phyloP scores from a whole-genome alignment of 257 asterid species.

The Solanum sitiens region DNA sequence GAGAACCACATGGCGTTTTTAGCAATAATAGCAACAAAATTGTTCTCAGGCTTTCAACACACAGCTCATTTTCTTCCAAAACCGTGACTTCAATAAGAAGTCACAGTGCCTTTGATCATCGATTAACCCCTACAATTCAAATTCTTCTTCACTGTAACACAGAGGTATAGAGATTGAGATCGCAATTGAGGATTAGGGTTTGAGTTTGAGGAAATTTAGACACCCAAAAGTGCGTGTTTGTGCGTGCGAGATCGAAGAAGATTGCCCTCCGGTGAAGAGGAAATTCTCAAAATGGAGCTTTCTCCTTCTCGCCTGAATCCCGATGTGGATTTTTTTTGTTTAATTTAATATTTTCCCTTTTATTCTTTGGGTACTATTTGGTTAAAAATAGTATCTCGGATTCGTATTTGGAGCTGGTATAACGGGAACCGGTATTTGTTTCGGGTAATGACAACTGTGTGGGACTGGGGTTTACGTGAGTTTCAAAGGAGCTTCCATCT shows the following conservation, averaged over 20 bases:
- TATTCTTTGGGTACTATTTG: background rate
- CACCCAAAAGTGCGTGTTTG: background rate
- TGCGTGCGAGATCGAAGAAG: background rate
- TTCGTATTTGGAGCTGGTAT: background rate
- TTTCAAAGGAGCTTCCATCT: background rate
- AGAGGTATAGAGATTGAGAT: background rate
- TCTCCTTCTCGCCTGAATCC: background rate
- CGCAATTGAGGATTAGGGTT: background rate
- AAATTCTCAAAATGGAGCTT: background rate
- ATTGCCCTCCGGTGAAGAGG: background rate
- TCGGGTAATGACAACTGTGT: background rate
- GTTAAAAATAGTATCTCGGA: background rate
- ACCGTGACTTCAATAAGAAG: background rate
- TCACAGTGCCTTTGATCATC: background rate
- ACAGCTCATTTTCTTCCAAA: background rate
- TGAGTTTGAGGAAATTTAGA: background rate
- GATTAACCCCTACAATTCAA: background rate
- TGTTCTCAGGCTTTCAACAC: background rate
- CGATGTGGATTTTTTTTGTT: background rate
- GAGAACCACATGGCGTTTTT: conserved; percentile 79
- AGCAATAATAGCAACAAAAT: conserved; percentile 4
- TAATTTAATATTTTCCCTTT: background rate
- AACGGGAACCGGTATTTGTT: background rate
- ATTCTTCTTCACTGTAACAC: background rate
- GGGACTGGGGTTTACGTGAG: background rate